Base-by-base conservation (phyloP, 805 yeast species). In the Peterozyma toletana region DNA sequence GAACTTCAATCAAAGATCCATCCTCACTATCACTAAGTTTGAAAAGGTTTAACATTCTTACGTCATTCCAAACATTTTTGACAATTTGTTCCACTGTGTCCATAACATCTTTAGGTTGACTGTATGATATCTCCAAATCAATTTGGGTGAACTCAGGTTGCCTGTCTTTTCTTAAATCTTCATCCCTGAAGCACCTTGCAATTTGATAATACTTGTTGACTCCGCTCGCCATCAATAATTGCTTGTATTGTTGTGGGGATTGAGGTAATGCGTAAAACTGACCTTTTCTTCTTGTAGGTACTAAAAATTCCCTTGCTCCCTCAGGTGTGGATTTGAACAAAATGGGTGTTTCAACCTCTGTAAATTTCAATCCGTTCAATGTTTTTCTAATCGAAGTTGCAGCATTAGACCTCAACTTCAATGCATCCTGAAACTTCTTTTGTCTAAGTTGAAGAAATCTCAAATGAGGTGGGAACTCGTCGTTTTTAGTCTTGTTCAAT, bases 141-240 rank as follows among this genome's bases (percentile, higher is more conserved):
- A 93, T 66, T 63, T 93, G 99, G 1, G 99, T 93, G 60, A 93
- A 93, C 59, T 93, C 99, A 0, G 98, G 98, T 63, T 93, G 99
- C 62, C 99, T 76, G 60, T 93, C 99, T 1, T 87, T 81, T 47
- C 99, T 73, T 45, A 93, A 71, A 63, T 93, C 98, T 60, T 93
- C 99, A 60, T 93, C 99, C 51, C 99, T 73, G 60, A 93, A 93
- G 60, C 99, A 93, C 55, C 78, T 81, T 3, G 99, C 98, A 35
- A 93, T 68, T 63, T 93, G 99, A 62, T 78, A 93, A 62, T 93
- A 93, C 40, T 78, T 72, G 41, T 83, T 73, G 35, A 93, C 78
- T 1, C 99, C 99, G 35, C 96, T 83, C 1, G 97, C 95, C 89
- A 93, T 93, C 31, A 93, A 67, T 35, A 93, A 68, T 62, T 93